Base-by-base conservation (phyloP, 2,329 filamentous ascomycete species). In the Arthrobotrys entomopaga region DNA sequence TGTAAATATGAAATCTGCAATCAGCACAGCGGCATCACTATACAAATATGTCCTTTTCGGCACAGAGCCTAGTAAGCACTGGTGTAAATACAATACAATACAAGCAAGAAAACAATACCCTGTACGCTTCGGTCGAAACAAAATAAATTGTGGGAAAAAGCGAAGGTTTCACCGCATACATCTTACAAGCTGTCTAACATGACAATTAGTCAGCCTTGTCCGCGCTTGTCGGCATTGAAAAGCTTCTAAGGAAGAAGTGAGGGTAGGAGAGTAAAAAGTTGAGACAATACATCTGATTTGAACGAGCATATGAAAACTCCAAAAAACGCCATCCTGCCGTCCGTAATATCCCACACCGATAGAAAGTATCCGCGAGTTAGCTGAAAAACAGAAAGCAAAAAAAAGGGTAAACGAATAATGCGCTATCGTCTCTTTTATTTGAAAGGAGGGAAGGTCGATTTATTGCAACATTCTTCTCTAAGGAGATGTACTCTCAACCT, bases 401-500 rank as follows among this genome's bases (percentile, higher is more conserved):
- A 48, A 22, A 16, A n/a, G n/a, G 29, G 22, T 38, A 50, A 38
- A 49, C 43, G 24, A 52, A 26, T n/a, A 13, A 38, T 3, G 20
- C 1, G 24, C 3, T 2, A n/a, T 11, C n/a, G 24, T 50, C 58
- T 5, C 46, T 40, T 29, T 52, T 29, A 20, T 7, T 11, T 46
- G 34, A 53, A 48, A 61, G 48, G 34, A 64, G 29, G 48, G 56
- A 1, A 48, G 10, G 26, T 29, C 19, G 54, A 19, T 22, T 53
- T 42, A 34, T 40, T 49, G 56, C 50, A 69, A 38, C 2, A 54
- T 69, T 49, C 67, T 43, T 59, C 16, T 57, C 57, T 67, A 74
- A 58, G 70, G 63, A 54, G 70, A 74, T 43, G 46, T 8, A 43
- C 22, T 74, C 26, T 74, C 70, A 50, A 74, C 70, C 43, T 59